A percentile compares a stretch with the other conserved stretches of the same genome.
Evolutionary conservation across 2,329 filamentous ascomycete genomes (phyloP).

Genomic region (Thelonectria rubi): DNA sequence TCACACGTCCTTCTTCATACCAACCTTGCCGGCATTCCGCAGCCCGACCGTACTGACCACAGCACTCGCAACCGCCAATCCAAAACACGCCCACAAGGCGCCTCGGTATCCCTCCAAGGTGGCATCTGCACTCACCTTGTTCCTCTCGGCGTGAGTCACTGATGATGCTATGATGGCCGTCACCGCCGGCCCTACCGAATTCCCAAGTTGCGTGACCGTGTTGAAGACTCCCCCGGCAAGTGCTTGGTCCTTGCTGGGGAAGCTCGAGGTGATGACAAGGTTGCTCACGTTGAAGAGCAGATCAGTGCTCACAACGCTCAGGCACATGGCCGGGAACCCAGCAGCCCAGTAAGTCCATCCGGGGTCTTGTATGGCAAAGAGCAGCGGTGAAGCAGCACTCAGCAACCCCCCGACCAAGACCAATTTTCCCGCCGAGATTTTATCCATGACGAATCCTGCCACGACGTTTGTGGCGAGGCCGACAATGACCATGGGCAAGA

Average conservation of each 20-base stretch:
- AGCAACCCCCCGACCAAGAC: constrained; percentile 5
- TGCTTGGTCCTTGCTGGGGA: constrained; percentile 73
- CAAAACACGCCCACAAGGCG: constrained; percentile 22
- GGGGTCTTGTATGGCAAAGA: constrained; percentile 19
- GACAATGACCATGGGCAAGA: constrained; percentile 15
- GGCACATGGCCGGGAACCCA: constrained; percentile 75
- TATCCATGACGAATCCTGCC: constrained; percentile 16
- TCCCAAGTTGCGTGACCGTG: constrained; percentile 20
- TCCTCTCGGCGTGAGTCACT: constrained; percentile 18
- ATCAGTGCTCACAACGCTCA: constrained; percentile 77
- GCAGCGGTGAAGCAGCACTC: constrained; percentile 20
- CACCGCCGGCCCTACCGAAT: constrained; percentile 20
- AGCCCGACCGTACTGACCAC: constrained; percentile 10
- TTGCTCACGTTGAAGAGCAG: constrained; percentile 79
- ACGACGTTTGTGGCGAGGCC: constrained; percentile 16
- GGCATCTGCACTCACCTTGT: neutral
- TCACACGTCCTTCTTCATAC: constrained; percentile 20
- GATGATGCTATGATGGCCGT: constrained; percentile 23
- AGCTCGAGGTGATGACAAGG: constrained; percentile 78
- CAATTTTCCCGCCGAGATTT: constrained; percentile 15
- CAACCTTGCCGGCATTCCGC: constrained; percentile 22
- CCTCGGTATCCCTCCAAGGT: constrained; percentile 18
- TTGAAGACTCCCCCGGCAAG: constrained; percentile 65
- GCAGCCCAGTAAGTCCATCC: constrained; percentile 71
- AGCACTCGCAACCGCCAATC: constrained; percentile 3